Conservation (phyloP, 805 yeast species). For the Torulaspora microellipsoides region DNA sequence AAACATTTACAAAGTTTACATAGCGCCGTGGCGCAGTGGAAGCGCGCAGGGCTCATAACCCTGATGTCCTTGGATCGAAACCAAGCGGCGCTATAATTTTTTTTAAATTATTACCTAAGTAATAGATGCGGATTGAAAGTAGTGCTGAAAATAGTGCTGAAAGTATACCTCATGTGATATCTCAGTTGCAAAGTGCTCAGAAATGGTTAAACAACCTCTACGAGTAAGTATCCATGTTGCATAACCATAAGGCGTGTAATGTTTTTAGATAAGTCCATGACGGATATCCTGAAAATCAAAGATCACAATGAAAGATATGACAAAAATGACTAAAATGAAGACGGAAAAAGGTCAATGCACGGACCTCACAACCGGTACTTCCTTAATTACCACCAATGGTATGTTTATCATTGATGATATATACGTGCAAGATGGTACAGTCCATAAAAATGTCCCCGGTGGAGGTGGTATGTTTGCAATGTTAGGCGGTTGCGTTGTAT, state of each 20-base stretch:
- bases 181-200: no score
- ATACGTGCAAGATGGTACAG: conserved; percentile 32
- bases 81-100: conserved; percentile 76
- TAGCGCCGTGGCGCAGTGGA: conserved; percentile 98
- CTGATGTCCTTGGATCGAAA: conserved; percentile 97
- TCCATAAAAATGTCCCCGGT: conserved; percentile 58
- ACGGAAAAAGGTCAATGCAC: background rate
- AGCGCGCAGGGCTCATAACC: conserved; percentile 99
- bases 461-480: conserved; percentile 88
- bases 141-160: no score
- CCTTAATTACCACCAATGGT: conserved; percentile 64
- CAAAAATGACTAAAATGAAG: no score
- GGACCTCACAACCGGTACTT: background rate
- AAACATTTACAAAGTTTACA: background rate
- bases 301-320: no score
- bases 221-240: background rate
- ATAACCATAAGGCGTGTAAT: background rate
- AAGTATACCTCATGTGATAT: no score
- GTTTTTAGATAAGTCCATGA: no score
- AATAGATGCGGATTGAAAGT: no score
- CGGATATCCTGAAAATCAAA: no score
- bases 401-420: conserved; percentile 90
- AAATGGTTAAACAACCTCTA: no score
- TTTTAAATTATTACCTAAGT: background rate
- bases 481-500: conserved; percentile 62